Evolutionary conservation across 305 asterid genomes (phyloP), one percentile per base, ranked within the genome.

Genomic region (Fraxinus latifolia): DNA sequence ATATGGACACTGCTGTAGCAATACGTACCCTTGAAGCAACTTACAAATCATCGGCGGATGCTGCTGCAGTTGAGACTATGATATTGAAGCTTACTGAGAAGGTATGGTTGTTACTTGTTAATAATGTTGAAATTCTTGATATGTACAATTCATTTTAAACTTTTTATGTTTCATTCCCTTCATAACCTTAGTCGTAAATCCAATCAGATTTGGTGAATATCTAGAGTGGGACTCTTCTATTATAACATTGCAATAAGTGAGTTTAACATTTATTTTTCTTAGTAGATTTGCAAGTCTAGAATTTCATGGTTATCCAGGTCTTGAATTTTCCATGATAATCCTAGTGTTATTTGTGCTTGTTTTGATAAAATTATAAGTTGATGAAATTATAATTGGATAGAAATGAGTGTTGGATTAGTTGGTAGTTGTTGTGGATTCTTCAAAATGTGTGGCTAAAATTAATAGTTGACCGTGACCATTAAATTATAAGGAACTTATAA

Each of bases 1-100:
- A 92, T 89, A 94, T 96, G 99, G 99, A 96, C 93, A 96, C 99
- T 47, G 98, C 99, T 74, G 97, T 96, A 9, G 98, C 99, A 76
- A 96, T 96, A 85, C 99, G 97, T 77, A 96, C 99, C 27, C 98
- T 96, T 74, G 99, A 96, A 91, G 90, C 97, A 84, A 93, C 99
- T 31, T 96, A 88, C 80, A 94, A 91, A 85, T 91, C 97, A 78
- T 96, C 99, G 4, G 88, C 97, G 80, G 98, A 94, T 89, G 98
- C 99, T 58, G 95, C 97, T 88, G 93, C 97, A 67, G 98, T 93
- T 42, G 98, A 94, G 88, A 83, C 93, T 82, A 90, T 91, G 96
- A 90, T 93, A 82, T 77, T 62, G 76, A 94, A 88, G 90, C 99
- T 96, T 79, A 89, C 93, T 7, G 98, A 93, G 84, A 96, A 91